These are phyloP conservation scores for Plasmodium berghei DNA, from an alignment of 169 alveolate genomes.

Conservation along the genomic window DNA sequence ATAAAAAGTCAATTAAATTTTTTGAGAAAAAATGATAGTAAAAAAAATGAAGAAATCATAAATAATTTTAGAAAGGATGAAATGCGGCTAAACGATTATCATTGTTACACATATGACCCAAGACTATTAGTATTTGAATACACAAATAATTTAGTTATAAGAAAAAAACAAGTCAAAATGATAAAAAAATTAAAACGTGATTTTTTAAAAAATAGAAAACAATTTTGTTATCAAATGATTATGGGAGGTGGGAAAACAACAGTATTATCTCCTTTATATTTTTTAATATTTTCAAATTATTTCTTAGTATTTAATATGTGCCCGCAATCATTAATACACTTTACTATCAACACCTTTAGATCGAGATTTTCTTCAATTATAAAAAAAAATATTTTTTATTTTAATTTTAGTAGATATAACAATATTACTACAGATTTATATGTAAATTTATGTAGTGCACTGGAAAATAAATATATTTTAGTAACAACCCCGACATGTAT, in stretches of 20 bases:
- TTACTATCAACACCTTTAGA: slow-evolving; percentile 89
- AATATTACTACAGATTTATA: slow-evolving; percentile 87
- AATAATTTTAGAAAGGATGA: background rate
- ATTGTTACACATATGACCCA: slow-evolving; percentile 87
- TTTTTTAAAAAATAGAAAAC: slow-evolving; percentile 82
- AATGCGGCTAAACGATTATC: background rate
- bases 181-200: slow-evolving; percentile 84
- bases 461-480: slow-evolving; percentile 88
- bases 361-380: slow-evolving; percentile 90
- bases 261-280: slow-evolving; percentile 86
- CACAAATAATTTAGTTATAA: slow-evolving; percentile 89
- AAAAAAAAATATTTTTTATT: slow-evolving; percentile 86
- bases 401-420: slow-evolving; percentile 87
- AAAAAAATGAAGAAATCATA: background rate
- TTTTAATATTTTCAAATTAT: slow-evolving; percentile 75
- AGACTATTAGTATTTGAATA: slow-evolving; percentile 92
- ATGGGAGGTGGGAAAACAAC: slow-evolving; percentile 97
- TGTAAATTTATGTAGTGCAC: slow-evolving; percentile 89
- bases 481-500: slow-evolving; percentile 92
- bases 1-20: too few relatives aligned
- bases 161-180: slow-evolving; percentile 90
- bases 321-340: slow-evolving; percentile 90
- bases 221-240: slow-evolving; percentile 94
- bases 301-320: slow-evolving; percentile 88
- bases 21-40: background rate